Evolutionary conservation across 1,139 yeast genomes (phyloP), one percentile per base, ranked within the genome.

Genomic region (Blastobotrys serpentis): DNA sequence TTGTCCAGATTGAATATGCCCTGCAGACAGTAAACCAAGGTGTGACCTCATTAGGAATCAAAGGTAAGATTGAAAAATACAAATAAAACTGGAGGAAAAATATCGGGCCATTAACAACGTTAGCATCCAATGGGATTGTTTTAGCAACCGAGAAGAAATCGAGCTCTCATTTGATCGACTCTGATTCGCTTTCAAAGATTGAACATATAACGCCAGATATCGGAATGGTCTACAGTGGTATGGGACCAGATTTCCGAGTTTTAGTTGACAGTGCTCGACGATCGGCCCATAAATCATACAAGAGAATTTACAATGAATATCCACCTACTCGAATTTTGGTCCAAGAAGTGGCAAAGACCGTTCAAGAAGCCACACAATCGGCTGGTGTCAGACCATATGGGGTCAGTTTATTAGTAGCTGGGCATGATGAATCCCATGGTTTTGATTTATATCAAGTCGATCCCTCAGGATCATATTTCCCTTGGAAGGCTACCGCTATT

Each of bases 401-500:
- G 50, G 98, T 94, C 14, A 88, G 97, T 6, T 75, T 94, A 53
- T 74, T 94, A 50, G 90, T 92, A 32, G 98, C 98, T 6, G 98
- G 98, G 22, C 80, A 87, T 67, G 98, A 94, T 65, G 89, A 86
- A 40, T 84, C 77, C 64, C 84, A 69, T 70, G 89, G 80, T 52
- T 89, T 80, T 69, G 88, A 87, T 64, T 76, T 94, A 55, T 94
- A 92, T 68, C 98, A 94, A 70, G 96, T 94, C 44, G 98, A 94
- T 71, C 99, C 99, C 4, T 86, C 96, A 4, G 99, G 99, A 11
- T 84, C 96, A 48, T 94, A 86, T 68, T 94, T 88, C 78, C 98
- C 98, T n/a, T 94, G 99, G 99, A 92, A 92, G 70, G 98, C 98
- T 23, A 92, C 98, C 2, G 98, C 98, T 23, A 92, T 94, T 61